These are phyloP conservation scores for Verticillium longisporum DNA, from an alignment of 2,329 filamentous ascomycete genomes.

Conservation along the genomic window DNA sequence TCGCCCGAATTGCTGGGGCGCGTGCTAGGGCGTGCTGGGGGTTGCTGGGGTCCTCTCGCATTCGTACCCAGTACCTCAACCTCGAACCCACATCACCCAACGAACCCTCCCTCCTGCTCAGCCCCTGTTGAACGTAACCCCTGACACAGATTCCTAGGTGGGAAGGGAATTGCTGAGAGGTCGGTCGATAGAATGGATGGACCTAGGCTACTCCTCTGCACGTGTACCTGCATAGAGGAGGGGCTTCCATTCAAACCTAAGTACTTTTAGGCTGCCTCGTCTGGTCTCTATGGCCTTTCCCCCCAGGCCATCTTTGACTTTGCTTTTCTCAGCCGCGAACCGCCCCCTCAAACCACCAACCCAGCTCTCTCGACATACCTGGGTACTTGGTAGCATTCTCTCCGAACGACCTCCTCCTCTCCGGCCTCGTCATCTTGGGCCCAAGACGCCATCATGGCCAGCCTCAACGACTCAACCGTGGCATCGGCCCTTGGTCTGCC, in stretches of 20 bases:
- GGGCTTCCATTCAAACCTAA: too few species aligned
- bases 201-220: too few species aligned
- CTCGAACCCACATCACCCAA: not conserved
- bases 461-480: not conserved
- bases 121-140: not conserved
- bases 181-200: too few species aligned
- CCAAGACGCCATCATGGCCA: not conserved
- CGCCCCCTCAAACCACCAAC: too few species aligned
- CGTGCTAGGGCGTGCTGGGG: not conserved
- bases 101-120: not conserved
- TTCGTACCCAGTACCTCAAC: not conserved
- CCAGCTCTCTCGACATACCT: too few species aligned
- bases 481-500: constrained; percentile 2
- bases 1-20: not conserved
- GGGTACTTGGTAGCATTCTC: too few species aligned
- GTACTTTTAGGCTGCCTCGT: too few species aligned
- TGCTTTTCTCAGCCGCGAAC: too few species aligned
- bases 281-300: too few species aligned
- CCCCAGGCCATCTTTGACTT: too few species aligned
- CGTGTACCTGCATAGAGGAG: too few species aligned
- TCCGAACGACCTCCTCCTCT: not conserved
- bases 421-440: not conserved
- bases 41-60: not conserved
- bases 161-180: too few species aligned
- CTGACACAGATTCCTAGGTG: not conserved